phyloP scores from a whole-genome alignment of 2,329 filamentous ascomycete genomes.

The Cercospora zeae-maydis region DNA sequence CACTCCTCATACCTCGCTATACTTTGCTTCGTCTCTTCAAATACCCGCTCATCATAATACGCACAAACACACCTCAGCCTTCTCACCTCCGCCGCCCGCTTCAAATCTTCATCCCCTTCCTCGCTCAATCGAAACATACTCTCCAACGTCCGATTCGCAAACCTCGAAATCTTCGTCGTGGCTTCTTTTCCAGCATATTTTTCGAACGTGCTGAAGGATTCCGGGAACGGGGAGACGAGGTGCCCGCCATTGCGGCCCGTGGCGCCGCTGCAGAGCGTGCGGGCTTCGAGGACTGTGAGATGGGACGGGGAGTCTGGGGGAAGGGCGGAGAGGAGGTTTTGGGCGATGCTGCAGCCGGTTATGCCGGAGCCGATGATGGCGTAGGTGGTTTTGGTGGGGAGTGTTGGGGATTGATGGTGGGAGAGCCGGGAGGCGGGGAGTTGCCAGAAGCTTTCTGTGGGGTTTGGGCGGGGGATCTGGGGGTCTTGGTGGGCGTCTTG shows the following conservation, averaged over 20 bases:
- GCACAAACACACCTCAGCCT: constrained; percentile 17
- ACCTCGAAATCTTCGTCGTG: constrained; percentile 19
- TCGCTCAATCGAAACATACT: constrained; percentile 15
- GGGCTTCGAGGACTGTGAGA: constrained; percentile 21
- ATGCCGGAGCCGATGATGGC: constrained; percentile 24
- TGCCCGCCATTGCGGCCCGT: constrained; percentile 25
- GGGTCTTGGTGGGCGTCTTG: constrained; percentile 19
- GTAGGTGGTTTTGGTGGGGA: constrained; percentile 17
- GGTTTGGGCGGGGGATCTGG: constrained; percentile 15
- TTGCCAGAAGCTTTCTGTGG: constrained; percentile 25
- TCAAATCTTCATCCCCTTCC: constrained; percentile 13
- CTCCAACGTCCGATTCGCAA: constrained; percentile 21
- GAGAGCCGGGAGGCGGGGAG: constrained; percentile 10
- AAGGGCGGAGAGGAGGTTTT: constrained; percentile 15
- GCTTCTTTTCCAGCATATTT: constrained; percentile 17
- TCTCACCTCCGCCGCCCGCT: constrained; percentile 16
- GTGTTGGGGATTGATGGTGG: constrained; percentile 4
- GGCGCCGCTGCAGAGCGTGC: constrained; percentile 17
- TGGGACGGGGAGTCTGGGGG: constrained; percentile 1
- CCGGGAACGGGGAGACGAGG: constrained; percentile 18
- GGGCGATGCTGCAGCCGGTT: constrained; percentile 21
- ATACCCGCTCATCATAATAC: constrained; percentile 14
- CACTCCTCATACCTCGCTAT: constrained; percentile 20
- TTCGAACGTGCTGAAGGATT: constrained; percentile 16
- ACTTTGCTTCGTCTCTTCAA: constrained; percentile 15